Base-by-base conservation (phyloP, 352 stramenopile genomes). In the Globisporangium carolinianum region DNA sequence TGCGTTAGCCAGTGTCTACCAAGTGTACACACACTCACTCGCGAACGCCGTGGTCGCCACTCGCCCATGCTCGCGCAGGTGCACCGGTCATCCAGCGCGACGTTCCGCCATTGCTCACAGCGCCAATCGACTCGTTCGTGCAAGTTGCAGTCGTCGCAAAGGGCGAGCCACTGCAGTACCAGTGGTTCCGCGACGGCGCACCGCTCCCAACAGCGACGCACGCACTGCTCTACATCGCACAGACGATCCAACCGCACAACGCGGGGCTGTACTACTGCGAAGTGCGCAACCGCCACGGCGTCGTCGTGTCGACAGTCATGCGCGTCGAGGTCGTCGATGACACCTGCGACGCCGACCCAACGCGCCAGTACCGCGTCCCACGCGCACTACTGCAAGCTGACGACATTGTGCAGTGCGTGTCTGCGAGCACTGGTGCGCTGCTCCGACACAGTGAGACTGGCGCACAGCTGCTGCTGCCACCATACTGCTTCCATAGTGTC, bases 141-240 rank as follows among this genome's bases (percentile, higher is more conserved):
- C 59, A 82, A 52, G 53, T 88, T 0, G 64, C 55, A 15, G 60
- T 90, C 24, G 55, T 71, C 47, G 79, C 71, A 8, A 83, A 83
- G 51, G 82, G 82, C 11, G 79, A 92, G n/a, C 82, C 79, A 11
- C 62, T 92, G 0, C 60, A 32, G 3, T 92, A 88, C 39, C 79
- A 89, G 55, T 92, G 82, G 82, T 87, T 76, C 43, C 51, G 43
- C 11, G 55, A 86, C 53, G 60, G 55, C 10, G 50, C 52, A 12
- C 43, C 56, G 0, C 62, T 90, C 15, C 58, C 72, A 0, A 66
- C 64, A 1, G 79, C 75, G 10, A 87, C 71, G 0, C 67, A 83
- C 43, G 43, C 75, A 0, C 70, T 74, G 15, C 58, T 89, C 11
- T 75, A 78, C 43, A 59, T 90, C 37, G 75, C 82, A 0, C 69